Base-by-base conservation (phyloP, 768 basidiomycete genomes). In the Leccinum variicolor region DNA sequence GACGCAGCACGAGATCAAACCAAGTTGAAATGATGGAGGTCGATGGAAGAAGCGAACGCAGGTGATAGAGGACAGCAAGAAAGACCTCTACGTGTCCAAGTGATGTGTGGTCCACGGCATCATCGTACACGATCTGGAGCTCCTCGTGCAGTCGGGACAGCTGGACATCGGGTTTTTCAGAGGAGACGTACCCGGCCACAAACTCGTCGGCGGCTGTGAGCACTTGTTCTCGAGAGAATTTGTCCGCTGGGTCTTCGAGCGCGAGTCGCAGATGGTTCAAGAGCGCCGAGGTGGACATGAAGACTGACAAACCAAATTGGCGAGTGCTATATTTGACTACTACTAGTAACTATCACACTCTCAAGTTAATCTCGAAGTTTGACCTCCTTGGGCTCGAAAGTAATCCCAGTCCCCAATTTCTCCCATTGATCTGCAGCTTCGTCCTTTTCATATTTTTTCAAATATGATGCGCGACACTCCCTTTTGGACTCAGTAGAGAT, bases 1-100 rank as follows among this genome's bases (percentile, higher is more conserved):
- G 87, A 33, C 91, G 85, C 3, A 93, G 77, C 26, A 89, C 78
- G 33, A 89, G 79, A 68, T 93, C 90, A 69, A 90, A 93, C 92
- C 92, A 93, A 26, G 78, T 79, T 2, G 85, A 85, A 56, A 91
- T 86, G 54, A 92, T 76, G 25, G 87, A 88, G 6, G 77, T 77
- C 8, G 87, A 74, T 3, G 87, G 76, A 7, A 91, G 74, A 28
- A 89, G 76, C 13, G 85, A 80, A 10, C 76, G 75, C 26, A 92
- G 77, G 62, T 84, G 84, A 60, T 81, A 79, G 6, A 92, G 77
- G 17, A 89, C 79, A 25, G 81, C 78, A 11, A 93, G 78, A 63
- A 93, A 85, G 14, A 84, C 71, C 64, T 90, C 87, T 3, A 78
- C 80, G 64, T 90, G 88, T 23, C 75, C 75, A 39, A 83, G 73